phyloP scores from a whole-genome alignment of 768 basidiomycete genomes.

The Amanita rimosa region DNA sequence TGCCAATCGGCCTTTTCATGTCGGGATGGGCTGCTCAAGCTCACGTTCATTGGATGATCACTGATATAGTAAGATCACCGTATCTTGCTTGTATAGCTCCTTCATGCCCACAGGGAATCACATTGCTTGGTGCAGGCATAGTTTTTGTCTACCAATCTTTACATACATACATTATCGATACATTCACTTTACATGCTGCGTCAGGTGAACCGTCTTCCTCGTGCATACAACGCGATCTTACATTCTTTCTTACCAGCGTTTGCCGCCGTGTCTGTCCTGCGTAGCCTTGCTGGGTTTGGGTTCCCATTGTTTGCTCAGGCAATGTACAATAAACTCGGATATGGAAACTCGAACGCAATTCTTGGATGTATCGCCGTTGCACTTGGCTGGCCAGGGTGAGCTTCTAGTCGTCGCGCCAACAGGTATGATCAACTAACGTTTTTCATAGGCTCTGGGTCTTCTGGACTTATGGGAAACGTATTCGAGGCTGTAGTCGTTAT shows the following conservation, averaged over 20 bases:
- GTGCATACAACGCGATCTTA: slow-evolving; percentile 1
- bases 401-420: slow-evolving; percentile 10
- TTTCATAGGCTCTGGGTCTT: slow-evolving; percentile 9
- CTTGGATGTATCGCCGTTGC: slow-evolving; percentile 46
- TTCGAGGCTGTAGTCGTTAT: slow-evolving; percentile 3
- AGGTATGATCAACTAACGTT: background rate
- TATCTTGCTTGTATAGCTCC: slow-evolving; percentile 1
- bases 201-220: slow-evolving; percentile 29
- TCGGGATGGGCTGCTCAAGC: slow-evolving; percentile 59
- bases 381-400: slow-evolving; percentile 36
- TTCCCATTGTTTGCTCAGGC: slow-evolving; percentile 69
- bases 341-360: slow-evolving; percentile 59
- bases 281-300: slow-evolving; percentile 58
- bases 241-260: slow-evolving; percentile 28
- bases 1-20: slow-evolving; percentile 61
- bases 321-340: slow-evolving; percentile 56
- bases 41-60: slow-evolving; percentile 55
- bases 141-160: slow-evolving; percentile 52
- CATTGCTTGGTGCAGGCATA: slow-evolving; percentile 41
- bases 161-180: slow-evolving; percentile 58
- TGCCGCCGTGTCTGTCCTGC: slow-evolving; percentile 50
- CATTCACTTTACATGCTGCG: slow-evolving; percentile 55
- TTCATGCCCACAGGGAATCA: slow-evolving; percentile 39
- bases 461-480: slow-evolving; percentile 3
- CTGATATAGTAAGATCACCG: slow-evolving; percentile 42